These are phyloP conservation scores for Simmondsia chinensis DNA, from an alignment of 148 eudicot species.

Conservation along the genomic window DNA sequence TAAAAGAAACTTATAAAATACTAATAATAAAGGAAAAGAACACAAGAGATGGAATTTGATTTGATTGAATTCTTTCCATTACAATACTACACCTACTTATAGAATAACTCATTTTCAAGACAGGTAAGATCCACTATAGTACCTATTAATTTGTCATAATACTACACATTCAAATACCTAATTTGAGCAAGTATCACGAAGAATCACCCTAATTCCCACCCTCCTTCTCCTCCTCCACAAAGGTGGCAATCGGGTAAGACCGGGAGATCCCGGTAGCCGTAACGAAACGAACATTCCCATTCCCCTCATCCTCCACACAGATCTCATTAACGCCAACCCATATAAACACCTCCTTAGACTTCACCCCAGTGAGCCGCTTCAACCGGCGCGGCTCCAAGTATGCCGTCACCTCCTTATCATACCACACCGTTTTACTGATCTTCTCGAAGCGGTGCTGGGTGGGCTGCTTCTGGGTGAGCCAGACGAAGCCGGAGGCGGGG, in stretches of 20 bases:
- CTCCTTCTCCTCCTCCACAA: constrained; percentile 19
- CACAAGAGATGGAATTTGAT: too few species aligned
- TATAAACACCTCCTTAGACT: constrained; percentile 28
- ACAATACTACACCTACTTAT: too few species aligned
- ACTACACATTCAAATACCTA: too few species aligned
- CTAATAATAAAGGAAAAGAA: too few species aligned
- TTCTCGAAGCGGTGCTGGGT: constrained; percentile 12
- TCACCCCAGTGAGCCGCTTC: constrained; percentile 25
- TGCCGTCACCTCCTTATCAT: constrained; percentile 24
- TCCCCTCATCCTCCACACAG: constrained; percentile 13
- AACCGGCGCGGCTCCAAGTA: constrained; percentile 21
- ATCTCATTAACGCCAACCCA: constrained; percentile 23
- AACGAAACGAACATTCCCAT: constrained; percentile 25
- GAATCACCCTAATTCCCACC: too few species aligned
- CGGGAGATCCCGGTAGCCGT: constrained; percentile 17
- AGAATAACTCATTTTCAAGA: too few species aligned
- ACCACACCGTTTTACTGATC: constrained; percentile 15
- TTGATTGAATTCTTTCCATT: too few species aligned
- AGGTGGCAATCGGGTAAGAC: constrained; percentile 23
- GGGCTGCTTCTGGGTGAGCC: constrained; percentile 24
- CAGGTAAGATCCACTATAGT: too few species aligned
- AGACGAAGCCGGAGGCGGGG: constrained; percentile 22
- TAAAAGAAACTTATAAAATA: too few species aligned
- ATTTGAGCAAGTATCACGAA: too few species aligned
- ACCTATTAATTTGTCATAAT: too few species aligned